Conservation (phyloP, 352 stramenopile species). For the Globisporangium uncinulatum region DNA sequence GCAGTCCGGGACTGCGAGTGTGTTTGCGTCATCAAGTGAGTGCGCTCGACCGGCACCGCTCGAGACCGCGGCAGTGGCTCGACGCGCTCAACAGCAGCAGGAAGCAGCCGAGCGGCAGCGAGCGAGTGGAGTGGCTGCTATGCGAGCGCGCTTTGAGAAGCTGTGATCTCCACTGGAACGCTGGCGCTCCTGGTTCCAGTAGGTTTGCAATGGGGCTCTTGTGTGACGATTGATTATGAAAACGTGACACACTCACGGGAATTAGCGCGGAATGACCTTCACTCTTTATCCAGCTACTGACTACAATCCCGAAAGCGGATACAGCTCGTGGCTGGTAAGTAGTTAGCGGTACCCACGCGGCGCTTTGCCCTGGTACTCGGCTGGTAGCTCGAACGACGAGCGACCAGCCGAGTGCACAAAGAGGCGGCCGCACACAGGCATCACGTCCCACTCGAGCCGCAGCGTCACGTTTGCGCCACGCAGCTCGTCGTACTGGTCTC, state of each 20-base stretch:
- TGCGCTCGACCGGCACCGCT: neutral
- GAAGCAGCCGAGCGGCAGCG: conserved; percentile 12
- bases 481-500: conserved; percentile 73
- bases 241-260: too few species aligned
- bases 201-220: conserved; percentile 3
- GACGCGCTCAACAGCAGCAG: neutral
- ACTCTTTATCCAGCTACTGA: neutral
- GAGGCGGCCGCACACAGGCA: conserved; percentile 76
- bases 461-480: conserved; percentile 75
- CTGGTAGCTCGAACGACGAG: conserved; percentile 53
- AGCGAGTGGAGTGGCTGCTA: conserved; percentile 48
- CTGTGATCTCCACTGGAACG: conserved; percentile 14
- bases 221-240: too few species aligned
- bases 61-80: neutral
- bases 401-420: conserved; percentile 56
- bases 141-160: conserved; percentile 74
- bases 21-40: neutral
- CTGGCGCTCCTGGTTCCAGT: conserved; percentile 13
- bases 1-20: conserved; percentile 1
- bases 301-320: too few species aligned
- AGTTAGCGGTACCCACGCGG: conserved; percentile 11
- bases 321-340: too few species aligned
- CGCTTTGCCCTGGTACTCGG: conserved; percentile 64
- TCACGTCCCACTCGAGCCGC: conserved; percentile 81
- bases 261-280: neutral